Conservation (phyloP, 257 asterid genomes). For the Rhazya stricta region DNA sequence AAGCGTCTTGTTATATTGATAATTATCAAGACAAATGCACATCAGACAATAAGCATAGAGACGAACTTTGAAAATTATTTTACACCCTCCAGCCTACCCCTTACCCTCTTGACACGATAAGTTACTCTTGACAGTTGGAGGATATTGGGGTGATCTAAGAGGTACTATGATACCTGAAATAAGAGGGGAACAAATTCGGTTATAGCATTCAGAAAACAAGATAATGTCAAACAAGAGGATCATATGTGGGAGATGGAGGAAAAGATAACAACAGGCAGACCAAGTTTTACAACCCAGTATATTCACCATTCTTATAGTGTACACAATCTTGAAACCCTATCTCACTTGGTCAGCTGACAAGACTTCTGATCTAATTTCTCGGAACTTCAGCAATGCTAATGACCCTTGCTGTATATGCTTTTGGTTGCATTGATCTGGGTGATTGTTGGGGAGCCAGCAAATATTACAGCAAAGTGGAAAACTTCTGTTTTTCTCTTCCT, state of each 20-base stretch:
- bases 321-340: background rate
- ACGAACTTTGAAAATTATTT: background rate
- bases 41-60: background rate
- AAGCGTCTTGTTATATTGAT: background rate
- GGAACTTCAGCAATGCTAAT: background rate
- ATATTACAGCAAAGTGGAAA: too few relatives aligned
- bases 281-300: background rate
- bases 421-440: background rate
- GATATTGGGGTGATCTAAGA: background rate
- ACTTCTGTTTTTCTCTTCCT: too few relatives aligned
- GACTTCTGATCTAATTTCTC: background rate
- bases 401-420: background rate
- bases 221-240: background rate
- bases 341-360: background rate
- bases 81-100: background rate
- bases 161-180: background rate
- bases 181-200: background rate
- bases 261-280: background rate
- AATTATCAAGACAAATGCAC: background rate
- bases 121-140: background rate
- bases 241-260: background rate
- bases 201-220: background rate
- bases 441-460: background rate
- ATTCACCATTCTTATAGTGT: background rate
- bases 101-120: background rate